Conservation (phyloP, 139 green algal genomes). For the Coelastrella sp. region DNA sequence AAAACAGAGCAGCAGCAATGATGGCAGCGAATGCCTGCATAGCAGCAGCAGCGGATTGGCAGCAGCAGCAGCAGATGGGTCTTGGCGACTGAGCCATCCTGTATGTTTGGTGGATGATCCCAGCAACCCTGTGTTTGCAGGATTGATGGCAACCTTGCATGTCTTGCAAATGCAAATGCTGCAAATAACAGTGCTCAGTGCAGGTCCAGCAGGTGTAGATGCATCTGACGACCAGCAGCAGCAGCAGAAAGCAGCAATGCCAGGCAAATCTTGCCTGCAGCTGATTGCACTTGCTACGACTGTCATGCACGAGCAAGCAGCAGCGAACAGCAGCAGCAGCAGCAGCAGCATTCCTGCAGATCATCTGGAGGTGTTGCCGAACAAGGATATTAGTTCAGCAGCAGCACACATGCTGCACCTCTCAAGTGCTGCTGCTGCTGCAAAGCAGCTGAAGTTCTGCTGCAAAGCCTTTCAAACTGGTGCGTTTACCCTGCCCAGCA, state of each 20-base stretch:
- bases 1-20: neutral
- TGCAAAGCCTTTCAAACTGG: neutral
- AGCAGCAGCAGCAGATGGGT: slow-evolving; percentile 6
- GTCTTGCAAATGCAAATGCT: neutral
- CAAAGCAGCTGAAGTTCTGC: neutral
- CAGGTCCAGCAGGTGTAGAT: neutral
- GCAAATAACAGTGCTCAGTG: too few species aligned
- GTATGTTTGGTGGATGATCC: slow-evolving; percentile 10
- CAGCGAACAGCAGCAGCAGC: neutral
- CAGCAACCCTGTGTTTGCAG: neutral
- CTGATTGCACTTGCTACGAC: neutral
- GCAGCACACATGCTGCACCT: neutral
- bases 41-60: slow-evolving; percentile 6
- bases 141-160: slow-evolving; percentile 1
- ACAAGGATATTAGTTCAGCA: neutral
- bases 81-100: slow-evolving; percentile 23
- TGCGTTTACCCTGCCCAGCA: neutral
- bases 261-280: neutral
- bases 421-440: too few species aligned
- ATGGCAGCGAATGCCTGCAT: neutral
- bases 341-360: neutral
- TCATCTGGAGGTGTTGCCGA: neutral
- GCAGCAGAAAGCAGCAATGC: neutral
- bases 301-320: neutral
- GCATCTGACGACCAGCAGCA: neutral